Evolutionary conservation across 176 grass and related monocot genomes (phyloP), one percentile per base, ranked within the genome.

Genomic region (Aegilops umbellulata): DNA sequence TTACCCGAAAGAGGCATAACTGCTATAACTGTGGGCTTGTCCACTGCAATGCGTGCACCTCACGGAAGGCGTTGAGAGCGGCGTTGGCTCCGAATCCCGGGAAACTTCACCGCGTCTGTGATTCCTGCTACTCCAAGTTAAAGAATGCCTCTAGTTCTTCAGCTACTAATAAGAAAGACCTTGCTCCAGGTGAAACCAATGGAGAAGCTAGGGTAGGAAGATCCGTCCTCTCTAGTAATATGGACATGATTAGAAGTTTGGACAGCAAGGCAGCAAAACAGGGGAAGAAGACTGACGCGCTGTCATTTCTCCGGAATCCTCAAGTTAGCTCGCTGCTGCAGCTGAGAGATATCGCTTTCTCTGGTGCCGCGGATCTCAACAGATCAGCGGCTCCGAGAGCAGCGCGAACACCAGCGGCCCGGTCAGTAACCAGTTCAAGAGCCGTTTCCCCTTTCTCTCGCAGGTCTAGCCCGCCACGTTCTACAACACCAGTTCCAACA

Each of bases 1-100:
- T 98, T 82, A 98, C 93, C 36, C 90, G 96, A 72, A 98, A 98
- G 88, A 92, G 88, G 65, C 96, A 93, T 78, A 91, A 94, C 73
- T 98, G 96, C 82, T 92, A 98, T 68, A 92, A 98, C 36, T 98
- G 96, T 90, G 93, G 93, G 42, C 90, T 95, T 88, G 91, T 95
- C 44, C 93, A 92, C 71, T 95, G 96, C 31, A 93, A 95, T 86
- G 78, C 88, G 60, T 98, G 96, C 80, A 95, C 86, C 77, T 91
- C 93, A 4, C 78, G 86, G 63, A 98, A 98, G 79, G 88, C 90
- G 67, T 78, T 94, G 55, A 83, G 92, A 86, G 96, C 96, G 80
- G 80, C 91, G 64, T 78, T 95, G 38, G 91, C 93, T 89, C 93
- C 96, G 87, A 95, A 92, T 86, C 88, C 96, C 63, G 81, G 69